A percentile compares a stretch with the other conserved stretches of the same genome.
Evolutionary conservation across 2,329 filamentous ascomycete species (phyloP).

Genomic region (Fusarium goolgardi): DNA sequence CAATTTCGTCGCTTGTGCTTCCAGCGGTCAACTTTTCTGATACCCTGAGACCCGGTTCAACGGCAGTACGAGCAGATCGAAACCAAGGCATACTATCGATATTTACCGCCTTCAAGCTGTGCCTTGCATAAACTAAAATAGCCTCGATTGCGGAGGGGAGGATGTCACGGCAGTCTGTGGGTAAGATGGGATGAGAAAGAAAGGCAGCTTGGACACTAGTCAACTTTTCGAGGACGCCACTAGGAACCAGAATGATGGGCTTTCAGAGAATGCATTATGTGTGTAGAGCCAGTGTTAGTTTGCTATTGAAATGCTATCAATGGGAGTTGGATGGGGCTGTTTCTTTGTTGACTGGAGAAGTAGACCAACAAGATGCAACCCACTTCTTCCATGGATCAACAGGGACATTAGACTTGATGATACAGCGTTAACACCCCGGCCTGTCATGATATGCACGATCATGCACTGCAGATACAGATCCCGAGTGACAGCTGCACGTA

Average conservation of each 20-base stretch:
- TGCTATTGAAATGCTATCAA: background rate
- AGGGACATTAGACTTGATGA: background rate
- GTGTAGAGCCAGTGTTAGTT: background rate
- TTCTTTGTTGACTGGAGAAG: background rate
- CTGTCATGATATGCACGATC: slow-evolving; percentile 20
- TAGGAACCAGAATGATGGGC: background rate
- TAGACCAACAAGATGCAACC: background rate
- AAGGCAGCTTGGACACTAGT: background rate
- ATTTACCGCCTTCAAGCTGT: background rate
- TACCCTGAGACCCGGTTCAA: too few relatives aligned
- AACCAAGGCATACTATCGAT: background rate
- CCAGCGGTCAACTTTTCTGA: too few relatives aligned
- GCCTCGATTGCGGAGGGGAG: background rate
- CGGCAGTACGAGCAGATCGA: fast-evolving
- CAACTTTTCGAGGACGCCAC: background rate
- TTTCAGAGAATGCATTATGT: background rate
- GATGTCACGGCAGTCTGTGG: slow-evolving; percentile 2
- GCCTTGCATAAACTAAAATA: slow-evolving; percentile 12
- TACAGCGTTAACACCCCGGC: slow-evolving; percentile 4
- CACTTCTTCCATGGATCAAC: background rate
- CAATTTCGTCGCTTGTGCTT: too few relatives aligned
- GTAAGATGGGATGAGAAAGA: background rate
- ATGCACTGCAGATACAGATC: background rate
- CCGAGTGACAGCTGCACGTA: slow-evolving; percentile 9
- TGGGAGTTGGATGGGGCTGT: background rate